These are phyloP conservation scores for Citrus unshiu DNA, from an alignment of 345 rosid genomes.

Conservation along the genomic window DNA sequence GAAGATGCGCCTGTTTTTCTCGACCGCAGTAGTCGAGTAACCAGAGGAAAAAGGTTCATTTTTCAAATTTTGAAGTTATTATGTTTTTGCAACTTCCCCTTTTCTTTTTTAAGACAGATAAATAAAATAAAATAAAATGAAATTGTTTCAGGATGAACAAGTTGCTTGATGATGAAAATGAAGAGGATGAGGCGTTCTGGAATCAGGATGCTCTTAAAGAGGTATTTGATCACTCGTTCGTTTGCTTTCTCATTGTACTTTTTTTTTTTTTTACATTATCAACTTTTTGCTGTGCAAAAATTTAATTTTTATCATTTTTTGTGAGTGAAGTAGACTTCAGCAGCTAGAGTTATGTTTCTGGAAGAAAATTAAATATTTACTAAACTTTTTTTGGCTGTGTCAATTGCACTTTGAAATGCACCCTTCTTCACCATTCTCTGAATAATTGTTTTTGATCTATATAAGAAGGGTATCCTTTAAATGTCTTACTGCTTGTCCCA, in stretches of 20 bases:
- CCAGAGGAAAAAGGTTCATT: constrained; percentile 66
- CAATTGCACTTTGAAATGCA: background rate
- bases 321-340: background rate
- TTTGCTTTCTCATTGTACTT: background rate
- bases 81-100: background rate
- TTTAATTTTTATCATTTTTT: background rate
- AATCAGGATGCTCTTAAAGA: constrained; percentile 94
- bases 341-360: background rate
- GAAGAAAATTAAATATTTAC: background rate
- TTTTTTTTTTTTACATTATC: background rate
- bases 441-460: background rate
- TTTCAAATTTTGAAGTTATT: background rate
- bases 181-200: constrained; percentile 93
- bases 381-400: background rate
- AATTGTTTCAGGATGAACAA: constrained; percentile 62
- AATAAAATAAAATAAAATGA: background rate
- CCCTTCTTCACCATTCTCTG: background rate
- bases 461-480: background rate
- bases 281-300: background rate
- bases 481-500: background rate
- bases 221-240: constrained; percentile 20
- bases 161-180: constrained; percentile 78
- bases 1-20: constrained; percentile 53
- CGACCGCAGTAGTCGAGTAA: constrained; percentile 64
- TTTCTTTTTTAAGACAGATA: background rate